A percentile compares a stretch with the other conserved stretches of the same genome.
These are phyloP conservation scores for Ceratonia siliqua DNA, from an alignment of 306 rosid species.

Conservation along the genomic window DNA sequence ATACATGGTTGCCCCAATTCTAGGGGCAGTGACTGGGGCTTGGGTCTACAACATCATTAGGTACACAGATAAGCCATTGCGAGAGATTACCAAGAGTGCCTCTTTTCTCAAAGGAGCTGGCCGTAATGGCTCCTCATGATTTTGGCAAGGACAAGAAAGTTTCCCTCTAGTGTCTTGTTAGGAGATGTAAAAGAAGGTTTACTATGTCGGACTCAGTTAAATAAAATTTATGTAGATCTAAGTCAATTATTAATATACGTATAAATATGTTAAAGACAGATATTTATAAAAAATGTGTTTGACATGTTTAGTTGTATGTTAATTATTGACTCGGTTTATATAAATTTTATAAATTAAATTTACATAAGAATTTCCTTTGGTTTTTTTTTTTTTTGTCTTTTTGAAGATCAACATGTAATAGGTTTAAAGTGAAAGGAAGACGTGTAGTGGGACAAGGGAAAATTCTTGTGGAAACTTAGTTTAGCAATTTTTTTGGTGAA, in stretches of 20 bases:
- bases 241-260: no score
- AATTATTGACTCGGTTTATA: no score
- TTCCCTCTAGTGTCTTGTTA: neutral
- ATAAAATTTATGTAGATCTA: no score
- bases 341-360: no score
- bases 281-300: no score
- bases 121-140: conserved; percentile 13
- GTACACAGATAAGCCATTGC: conserved; percentile 61
- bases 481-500: no score
- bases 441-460: no score
- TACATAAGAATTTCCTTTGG: no score
- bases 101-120: conserved; percentile 52
- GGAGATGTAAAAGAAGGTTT: neutral
- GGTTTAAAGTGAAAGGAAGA: neutral
- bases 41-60: conserved; percentile 64
- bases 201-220: no score
- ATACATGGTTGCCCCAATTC: conserved; percentile 49
- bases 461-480: no score
- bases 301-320: no score
- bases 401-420: neutral
- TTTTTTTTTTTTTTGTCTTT: neutral
- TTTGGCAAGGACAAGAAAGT: neutral
- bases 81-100: conserved; percentile 63
- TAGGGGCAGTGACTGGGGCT: conserved; percentile 70
- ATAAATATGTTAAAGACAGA: no score